These are phyloP conservation scores for Russula brevipes DNA, from an alignment of 768 basidiomycete genomes.

Conservation along the genomic window DNA sequence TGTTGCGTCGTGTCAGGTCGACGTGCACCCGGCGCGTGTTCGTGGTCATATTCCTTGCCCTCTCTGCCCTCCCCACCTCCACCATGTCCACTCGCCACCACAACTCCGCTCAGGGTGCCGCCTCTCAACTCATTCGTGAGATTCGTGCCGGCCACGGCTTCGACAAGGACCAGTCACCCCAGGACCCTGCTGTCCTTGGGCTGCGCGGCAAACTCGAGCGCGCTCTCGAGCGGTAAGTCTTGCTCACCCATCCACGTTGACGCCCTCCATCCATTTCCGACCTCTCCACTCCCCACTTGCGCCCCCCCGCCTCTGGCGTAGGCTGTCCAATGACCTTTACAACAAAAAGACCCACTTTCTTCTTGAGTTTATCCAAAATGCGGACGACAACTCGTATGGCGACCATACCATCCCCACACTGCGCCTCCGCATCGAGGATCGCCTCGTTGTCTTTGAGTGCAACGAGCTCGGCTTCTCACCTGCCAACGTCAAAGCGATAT, in stretches of 20 bases:
- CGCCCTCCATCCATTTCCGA: not conserved
- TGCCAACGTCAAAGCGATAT: slow-evolving; percentile 28
- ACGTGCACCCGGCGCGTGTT: too few species aligned
- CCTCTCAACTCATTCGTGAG: not conserved
- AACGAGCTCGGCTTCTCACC: slow-evolving; percentile 28
- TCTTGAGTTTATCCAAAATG: slow-evolving; percentile 31
- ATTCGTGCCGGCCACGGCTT: slow-evolving; percentile 20
- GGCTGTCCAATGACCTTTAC: slow-evolving; percentile 29
- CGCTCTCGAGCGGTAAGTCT: slow-evolving; percentile 22
- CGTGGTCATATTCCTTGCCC: too few species aligned
- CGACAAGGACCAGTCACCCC: not conserved
- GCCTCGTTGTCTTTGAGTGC: slow-evolving; percentile 23
- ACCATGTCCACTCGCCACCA: not conserved
- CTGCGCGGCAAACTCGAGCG: slow-evolving; percentile 22
- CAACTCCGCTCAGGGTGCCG: not conserved
- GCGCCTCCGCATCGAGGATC: slow-evolving; percentile 18
- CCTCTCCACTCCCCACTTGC: not conserved
- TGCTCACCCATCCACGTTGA: not conserved
- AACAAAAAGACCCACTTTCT: slow-evolving; percentile 30
- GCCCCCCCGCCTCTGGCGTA: not conserved
- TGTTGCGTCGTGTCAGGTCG: too few species aligned
- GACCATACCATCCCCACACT: slow-evolving; percentile 17
- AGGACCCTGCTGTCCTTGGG: not conserved
- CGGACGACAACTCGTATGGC: slow-evolving; percentile 29
- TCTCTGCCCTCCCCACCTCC: not conserved